Evolutionary conservation across 345 rosid species (phyloP).

Genomic region (Bruguiera gymnorhiza): DNA sequence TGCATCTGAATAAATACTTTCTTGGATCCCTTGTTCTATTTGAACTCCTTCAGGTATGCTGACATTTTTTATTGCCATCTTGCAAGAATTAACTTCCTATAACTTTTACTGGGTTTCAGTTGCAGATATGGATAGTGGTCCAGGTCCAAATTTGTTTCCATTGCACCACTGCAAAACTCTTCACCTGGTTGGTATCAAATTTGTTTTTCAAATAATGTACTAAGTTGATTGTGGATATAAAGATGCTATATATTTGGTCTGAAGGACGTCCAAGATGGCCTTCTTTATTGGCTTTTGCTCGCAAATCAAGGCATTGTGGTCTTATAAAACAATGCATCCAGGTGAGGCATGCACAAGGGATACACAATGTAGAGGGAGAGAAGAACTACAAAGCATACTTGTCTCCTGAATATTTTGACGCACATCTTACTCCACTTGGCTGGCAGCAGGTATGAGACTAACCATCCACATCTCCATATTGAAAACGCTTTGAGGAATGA

Average conservation of each 20-base stretch:
- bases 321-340: slow-evolving; percentile 54
- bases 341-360: slow-evolving; percentile 99
- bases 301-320: slow-evolving; percentile 45
- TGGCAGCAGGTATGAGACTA: slow-evolving; percentile 70
- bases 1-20: no score
- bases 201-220: slow-evolving; percentile 23
- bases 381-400: slow-evolving; percentile 78
- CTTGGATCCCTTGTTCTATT: no score
- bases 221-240: slow-evolving; percentile 28
- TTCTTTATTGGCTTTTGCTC: slow-evolving; percentile 49
- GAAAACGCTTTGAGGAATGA: background rate
- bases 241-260: slow-evolving; percentile 41
- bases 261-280: slow-evolving; percentile 43
- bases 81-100: background rate
- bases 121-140: slow-evolving; percentile 73
- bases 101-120: slow-evolving; percentile 13
- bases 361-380: slow-evolving; percentile 95
- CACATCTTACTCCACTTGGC: slow-evolving; percentile 82
- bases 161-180: slow-evolving; percentile 91
- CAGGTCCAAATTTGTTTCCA: slow-evolving; percentile 72
- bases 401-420: slow-evolving; percentile 88
- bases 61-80: background rate
- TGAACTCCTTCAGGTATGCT: background rate
- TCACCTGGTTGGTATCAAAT: slow-evolving; percentile 67
- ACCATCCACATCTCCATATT: background rate